Evolutionary conservation across 768 basidiomycete species (phyloP), one percentile per base, ranked within the genome.

Genomic region (Lactarius akahatsu): DNA sequence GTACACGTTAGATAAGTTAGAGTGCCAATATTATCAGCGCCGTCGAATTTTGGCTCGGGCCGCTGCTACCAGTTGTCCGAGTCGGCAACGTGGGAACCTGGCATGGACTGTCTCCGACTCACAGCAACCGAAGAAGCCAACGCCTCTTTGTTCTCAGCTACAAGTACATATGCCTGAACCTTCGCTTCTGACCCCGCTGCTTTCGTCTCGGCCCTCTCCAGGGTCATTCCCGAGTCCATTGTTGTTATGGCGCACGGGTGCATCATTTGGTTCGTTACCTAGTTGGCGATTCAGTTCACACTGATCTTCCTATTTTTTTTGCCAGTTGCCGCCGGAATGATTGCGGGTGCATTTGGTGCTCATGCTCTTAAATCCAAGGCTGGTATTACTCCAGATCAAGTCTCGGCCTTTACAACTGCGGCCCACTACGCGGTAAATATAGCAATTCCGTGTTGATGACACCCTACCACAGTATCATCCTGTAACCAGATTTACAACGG

Each of bases 321-420:
- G 36, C n/a, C 74, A 78, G 82, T 78, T 34, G 74, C 82, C 13
- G 59, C 74, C 56, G 88, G 89, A 40, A 83, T 89, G 70, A 67
- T 85, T 32, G 74, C 84, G 34, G 87, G 87, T 9, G 89, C 89
- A 56, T 89, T 90, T 74, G 90, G 90, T 70, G 78, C 86, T 13
- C 90, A 91, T 74, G 85, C 77, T 13, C 79, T 91, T 63, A 80
- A 80, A 67, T 73, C 76, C n/a, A 75, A 78, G 54, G 71, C 76
- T 20, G 82, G 81, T 0, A 78, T 85, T 9, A 83, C 85, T 9
- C 59, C 79, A 11, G 86, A 85, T 26, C 78, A 80, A 30, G 73
- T 90, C 6, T 77, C 82, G 20, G 83, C 84, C n/a, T 91, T 86
- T 83, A 77, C 78, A 66, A 86, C 82, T 23, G 90, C 87, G 6